Base-by-base conservation (phyloP, 192 early-diverging fungal genomes). In the Piromyces finnis region DNA sequence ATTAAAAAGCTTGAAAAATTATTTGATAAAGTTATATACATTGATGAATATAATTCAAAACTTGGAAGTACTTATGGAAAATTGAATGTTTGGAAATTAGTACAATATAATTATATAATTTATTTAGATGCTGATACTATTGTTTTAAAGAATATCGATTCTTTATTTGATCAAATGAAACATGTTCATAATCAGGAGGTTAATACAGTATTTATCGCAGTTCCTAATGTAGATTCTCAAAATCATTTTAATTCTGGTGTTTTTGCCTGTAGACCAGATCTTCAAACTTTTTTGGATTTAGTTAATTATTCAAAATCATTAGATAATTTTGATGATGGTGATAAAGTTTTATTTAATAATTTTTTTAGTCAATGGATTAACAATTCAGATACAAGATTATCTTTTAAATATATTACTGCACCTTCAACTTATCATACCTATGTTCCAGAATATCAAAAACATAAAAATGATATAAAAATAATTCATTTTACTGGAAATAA, bases 211-310 rank as follows among this genome's bases (percentile, higher is more conserved):
- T 92, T 97, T 85, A 92, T 94, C 2, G 95, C 97, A 9, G 90
- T 94, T 3, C 93, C 95, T 5, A 96, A 98, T 79, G 93, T 93
- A n/a, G 96, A 95, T 0, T 98, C 96, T 96, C 97, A 96, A 0
- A 96, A 98, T 83, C 16, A 68, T 68, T 98, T 98, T 87, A 98
- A 98, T 84, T 97, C 97, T 68, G 97, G 96, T 6, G 95, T 98
- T 0, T 93, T 98, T 88, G 92, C 93, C 51, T 85, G 87, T 26
- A 84, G 86, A 77, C 93, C 95, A 28, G 84, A 85, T 68, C 51
- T 68, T n/a, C 22, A 68, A 68, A 68, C 26, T 1, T 68, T n/a
- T 27, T n/a, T 26, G 0, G 51, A 68, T n/a, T 68, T 68, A 11
- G 7, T 68, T 26, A 68, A 26, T n/a, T 68, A n/a, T 68, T 68